Conservation (phyloP, 371 early-diverging fungal species). For the Rhizopus sp. region DNA sequence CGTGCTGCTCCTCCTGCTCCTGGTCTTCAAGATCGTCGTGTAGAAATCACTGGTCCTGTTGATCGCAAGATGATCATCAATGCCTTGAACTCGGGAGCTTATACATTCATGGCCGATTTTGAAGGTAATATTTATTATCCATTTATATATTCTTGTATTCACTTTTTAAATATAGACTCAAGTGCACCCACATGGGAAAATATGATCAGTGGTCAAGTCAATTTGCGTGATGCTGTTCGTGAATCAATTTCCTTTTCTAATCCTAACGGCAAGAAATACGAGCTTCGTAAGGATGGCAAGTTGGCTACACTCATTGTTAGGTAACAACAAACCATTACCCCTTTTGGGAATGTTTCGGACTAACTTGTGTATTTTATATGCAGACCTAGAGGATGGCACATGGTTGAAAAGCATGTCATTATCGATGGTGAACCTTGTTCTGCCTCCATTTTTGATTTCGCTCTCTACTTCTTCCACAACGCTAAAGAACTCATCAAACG, state of each 20-base stretch:
- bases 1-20: constrained; percentile 89
- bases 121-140: constrained; percentile 62
- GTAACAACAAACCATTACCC: constrained; percentile 34
- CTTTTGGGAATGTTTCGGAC: background rate
- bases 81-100: constrained; percentile 92
- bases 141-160: background rate
- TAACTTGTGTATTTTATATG: background rate
- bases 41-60: constrained; percentile 97
- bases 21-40: constrained; percentile 89
- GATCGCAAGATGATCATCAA: constrained; percentile 99
- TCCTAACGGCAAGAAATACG: constrained; percentile 91
- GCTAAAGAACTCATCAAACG: constrained; percentile 76
- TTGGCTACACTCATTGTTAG: constrained; percentile 88
- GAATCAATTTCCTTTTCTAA: constrained; percentile 83
- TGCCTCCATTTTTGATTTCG: constrained; percentile 95
- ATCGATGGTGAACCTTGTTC: constrained; percentile 91
- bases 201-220: constrained; percentile 85
- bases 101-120: constrained; percentile 97
- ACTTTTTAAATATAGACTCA: constrained; percentile 66
- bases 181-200: constrained; percentile 95
- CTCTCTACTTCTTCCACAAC: constrained; percentile 95
- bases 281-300: constrained; percentile 72
- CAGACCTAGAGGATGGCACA: constrained; percentile 97
- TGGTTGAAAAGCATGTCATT: constrained; percentile 92
- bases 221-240: constrained; percentile 89